phyloP scores from a whole-genome alignment of 2,329 filamentous ascomycete genomes.

The Fusarium sp. region DNA sequence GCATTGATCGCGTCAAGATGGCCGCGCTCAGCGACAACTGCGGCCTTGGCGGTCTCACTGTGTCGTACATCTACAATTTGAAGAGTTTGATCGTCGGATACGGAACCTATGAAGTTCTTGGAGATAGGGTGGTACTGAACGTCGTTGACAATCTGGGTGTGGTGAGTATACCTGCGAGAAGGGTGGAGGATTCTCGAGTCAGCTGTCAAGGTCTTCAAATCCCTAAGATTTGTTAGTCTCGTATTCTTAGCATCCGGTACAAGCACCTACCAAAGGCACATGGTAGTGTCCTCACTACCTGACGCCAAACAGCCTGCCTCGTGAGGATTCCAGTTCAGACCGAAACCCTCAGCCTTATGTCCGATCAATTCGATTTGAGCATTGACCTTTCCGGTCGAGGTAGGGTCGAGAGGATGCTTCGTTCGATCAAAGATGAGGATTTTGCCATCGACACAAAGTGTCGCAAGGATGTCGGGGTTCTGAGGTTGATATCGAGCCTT shows the following conservation, averaged over 20 bases:
- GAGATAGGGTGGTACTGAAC: conserved; percentile 94
- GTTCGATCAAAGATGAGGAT: conserved; percentile 96
- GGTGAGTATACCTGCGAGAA: conserved; percentile 83
- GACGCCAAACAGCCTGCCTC: conserved; percentile 84
- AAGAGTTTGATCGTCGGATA: conserved; percentile 93
- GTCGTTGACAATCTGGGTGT: conserved; percentile 93
- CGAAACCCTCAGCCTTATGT: conserved; percentile 90
- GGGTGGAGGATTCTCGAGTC: conserved; percentile 78
- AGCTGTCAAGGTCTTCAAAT: conserved; percentile 80
- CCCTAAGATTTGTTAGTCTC: conserved; percentile 63
- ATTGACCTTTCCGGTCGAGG: conserved; percentile 71
- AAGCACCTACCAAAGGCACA: conserved; percentile 81
- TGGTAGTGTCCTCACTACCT: conserved; percentile 91
- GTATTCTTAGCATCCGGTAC: conserved; percentile 1
- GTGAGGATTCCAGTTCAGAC: conserved; percentile 91
- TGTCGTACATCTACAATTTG: conserved; percentile 91
- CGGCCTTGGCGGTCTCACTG: conserved; percentile 72
- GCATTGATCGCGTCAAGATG: conserved; percentile 95
- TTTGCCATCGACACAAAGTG: conserved; percentile 86
- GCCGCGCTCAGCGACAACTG: conserved; percentile 76
- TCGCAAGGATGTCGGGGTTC: conserved; percentile 96
- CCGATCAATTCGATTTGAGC: conserved; percentile 88
- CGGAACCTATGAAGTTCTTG: conserved; percentile 86
- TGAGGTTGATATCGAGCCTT: conserved; percentile 98
- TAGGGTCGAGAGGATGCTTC: conserved; percentile 85